These are phyloP conservation scores for Drechslera avenae DNA, from an alignment of 2,329 filamentous ascomycete species.

Conservation along the genomic window DNA sequence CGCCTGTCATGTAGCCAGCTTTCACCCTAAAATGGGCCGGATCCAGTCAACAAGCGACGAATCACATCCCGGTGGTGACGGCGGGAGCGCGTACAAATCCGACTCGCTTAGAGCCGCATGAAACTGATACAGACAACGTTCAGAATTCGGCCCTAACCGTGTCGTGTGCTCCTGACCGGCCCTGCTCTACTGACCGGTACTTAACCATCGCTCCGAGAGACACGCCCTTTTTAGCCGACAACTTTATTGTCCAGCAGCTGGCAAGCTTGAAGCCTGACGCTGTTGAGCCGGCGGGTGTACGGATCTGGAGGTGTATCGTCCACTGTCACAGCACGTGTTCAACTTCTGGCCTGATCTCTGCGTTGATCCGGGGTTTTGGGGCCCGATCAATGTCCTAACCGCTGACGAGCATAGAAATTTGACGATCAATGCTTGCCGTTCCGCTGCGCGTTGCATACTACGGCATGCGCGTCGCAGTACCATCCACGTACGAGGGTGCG, in stretches of 20 bases:
- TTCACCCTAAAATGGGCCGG: conserved; percentile 3
- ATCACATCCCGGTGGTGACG: not conserved
- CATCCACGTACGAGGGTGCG: conserved; percentile 1
- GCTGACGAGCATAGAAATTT: conserved; percentile 12
- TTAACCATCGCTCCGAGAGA: conserved; percentile 8
- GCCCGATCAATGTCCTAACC: conserved; percentile 19
- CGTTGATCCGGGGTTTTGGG: conserved; percentile 1
- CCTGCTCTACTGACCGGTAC: conserved; percentile 8
- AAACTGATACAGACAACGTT: conserved; percentile 21
- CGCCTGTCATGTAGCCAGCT: conserved; percentile 13
- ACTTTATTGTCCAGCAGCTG: conserved; percentile 1
- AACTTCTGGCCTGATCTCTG: conserved; percentile 2
- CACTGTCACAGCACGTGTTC: not conserved
- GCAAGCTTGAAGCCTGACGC: not conserved
- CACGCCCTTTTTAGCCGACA: conserved; percentile 15
- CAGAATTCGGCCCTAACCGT: conserved; percentile 15
- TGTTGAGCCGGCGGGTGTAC: not conserved
- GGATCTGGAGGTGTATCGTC: not conserved
- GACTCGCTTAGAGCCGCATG: conserved; percentile 23
- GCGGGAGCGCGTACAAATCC: conserved; percentile 28
- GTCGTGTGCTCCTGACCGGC: conserved; percentile 10
- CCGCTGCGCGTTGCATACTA: conserved; percentile 15
- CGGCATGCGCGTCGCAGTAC: conserved; percentile 11
- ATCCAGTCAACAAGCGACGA: not conserved
- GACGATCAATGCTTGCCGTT: conserved; percentile 29